phyloP scores from a whole-genome alignment of 106 monocot species.

The Platanthera guangdongensis region DNA sequence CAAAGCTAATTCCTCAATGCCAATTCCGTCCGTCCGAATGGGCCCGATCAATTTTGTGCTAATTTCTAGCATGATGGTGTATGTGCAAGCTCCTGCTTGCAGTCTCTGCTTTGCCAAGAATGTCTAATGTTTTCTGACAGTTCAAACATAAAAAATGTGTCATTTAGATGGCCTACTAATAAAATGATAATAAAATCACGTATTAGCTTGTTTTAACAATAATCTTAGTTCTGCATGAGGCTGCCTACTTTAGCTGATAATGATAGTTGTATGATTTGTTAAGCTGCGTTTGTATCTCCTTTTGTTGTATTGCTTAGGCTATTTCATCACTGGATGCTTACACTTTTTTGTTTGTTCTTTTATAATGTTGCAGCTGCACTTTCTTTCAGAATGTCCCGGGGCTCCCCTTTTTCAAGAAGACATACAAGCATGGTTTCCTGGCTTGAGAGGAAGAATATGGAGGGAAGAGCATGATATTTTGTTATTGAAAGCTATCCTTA shows the following conservation, averaged over 20 bases:
- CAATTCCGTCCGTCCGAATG: too few species aligned
- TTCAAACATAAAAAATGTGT: neutral
- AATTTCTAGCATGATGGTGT: neutral
- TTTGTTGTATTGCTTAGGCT: neutral
- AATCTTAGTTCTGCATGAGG: neutral
- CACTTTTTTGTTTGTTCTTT: neutral
- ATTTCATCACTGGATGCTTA: neutral
- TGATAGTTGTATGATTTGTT: neutral
- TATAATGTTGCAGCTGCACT: constrained; percentile 33
- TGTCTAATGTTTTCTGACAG: neutral
- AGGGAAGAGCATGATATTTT: constrained; percentile 68
- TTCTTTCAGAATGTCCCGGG: constrained; percentile 27
- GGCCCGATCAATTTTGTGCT: neutral
- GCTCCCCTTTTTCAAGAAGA: constrained; percentile 54
- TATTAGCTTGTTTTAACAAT: neutral
- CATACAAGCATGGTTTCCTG: constrained; percentile 50
- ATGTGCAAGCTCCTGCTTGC: neutral
- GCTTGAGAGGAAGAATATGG: constrained; percentile 64
- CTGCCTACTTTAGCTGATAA: neutral
- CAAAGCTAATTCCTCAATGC: too few species aligned
- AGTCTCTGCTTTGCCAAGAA: neutral
- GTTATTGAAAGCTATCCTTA: constrained; percentile 63
- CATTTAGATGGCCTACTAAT: neutral
- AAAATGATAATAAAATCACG: neutral
- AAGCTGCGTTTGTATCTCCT: neutral